phyloP scores from a whole-genome alignment of 2,329 filamentous ascomycete species.

The Alternaria consortialis region DNA sequence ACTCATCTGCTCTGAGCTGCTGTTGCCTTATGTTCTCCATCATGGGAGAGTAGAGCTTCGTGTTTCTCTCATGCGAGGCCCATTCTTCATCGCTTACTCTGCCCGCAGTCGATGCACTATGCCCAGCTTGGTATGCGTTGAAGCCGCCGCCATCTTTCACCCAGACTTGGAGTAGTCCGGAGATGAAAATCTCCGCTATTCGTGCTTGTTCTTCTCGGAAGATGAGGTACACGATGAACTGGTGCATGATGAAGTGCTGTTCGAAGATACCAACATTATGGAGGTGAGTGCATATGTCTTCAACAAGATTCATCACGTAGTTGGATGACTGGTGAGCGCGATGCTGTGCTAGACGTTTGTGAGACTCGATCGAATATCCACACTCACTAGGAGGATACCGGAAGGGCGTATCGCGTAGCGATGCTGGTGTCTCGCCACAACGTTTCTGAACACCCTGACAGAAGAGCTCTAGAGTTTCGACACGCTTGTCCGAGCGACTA shows the following conservation, averaged over 20 bases:
- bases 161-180: constrained; percentile 40
- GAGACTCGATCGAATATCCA: constrained; percentile 36
- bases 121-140: constrained; percentile 40
- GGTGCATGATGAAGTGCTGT: constrained; percentile 38
- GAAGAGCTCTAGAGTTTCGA: constrained; percentile 25
- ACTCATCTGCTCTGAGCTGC: constrained; percentile 25
- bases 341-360: constrained; percentile 33
- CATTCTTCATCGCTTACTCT: constrained; percentile 26
- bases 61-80: constrained; percentile 22
- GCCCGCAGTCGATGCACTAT: constrained; percentile 31
- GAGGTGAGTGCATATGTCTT: constrained; percentile 37
- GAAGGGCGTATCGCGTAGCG: constrained; percentile 24
- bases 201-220: constrained; percentile 33
- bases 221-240: constrained; percentile 40
- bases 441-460: constrained; percentile 28
- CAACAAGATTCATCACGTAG: constrained; percentile 43
- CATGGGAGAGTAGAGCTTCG: constrained; percentile 19
- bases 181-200: constrained; percentile 44
- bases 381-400: constrained; percentile 35
- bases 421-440: constrained; percentile 19
- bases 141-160: constrained; percentile 38
- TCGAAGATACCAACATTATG: constrained; percentile 4
- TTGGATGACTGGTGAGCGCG: constrained; percentile 34
- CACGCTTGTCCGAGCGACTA: constrained; percentile 24
- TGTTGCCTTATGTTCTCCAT: constrained; percentile 21